Percentiles rank a stretch among this genome's conserved stretches.
Evolutionary conservation across 306 rosid genomes (phyloP).

Genomic region (Hippophae gyantsensis): DNA sequence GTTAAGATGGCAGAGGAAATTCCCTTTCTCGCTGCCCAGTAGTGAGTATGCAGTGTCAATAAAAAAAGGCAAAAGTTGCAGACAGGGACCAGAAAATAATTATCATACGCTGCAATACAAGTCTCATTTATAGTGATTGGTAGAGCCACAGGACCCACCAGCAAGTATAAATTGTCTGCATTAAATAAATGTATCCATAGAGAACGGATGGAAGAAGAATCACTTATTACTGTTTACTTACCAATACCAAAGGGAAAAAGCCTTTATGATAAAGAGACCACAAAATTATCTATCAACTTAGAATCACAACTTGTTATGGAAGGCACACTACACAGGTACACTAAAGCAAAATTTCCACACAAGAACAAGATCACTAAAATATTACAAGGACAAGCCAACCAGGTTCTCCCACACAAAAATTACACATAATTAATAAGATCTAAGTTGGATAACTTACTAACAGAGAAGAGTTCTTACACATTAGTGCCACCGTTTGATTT

Average conservation of each 20-base stretch:
- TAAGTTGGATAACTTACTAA: conserved; percentile 17
- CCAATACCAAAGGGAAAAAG: too few species aligned
- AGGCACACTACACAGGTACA: conserved; percentile 1
- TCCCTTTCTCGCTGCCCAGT: background rate
- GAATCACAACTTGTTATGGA: background rate
- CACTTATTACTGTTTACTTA: too few species aligned
- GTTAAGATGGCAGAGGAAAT: conserved; percentile 4
- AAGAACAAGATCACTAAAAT: conserved; percentile 20
- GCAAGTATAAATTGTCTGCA: too few species aligned
- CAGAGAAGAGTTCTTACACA: conserved; percentile 12
- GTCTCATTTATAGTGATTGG: too few species aligned
- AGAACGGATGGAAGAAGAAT: too few species aligned
- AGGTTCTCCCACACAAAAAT: conserved; percentile 12
- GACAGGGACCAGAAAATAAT: too few species aligned
- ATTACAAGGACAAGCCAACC: conserved; percentile 15
- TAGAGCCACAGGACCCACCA: too few species aligned
- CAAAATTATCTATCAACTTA: too few species aligned
- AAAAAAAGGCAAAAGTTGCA: background rate
- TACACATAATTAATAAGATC: background rate
- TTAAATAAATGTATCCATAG: too few species aligned
- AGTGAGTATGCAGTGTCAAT: background rate
- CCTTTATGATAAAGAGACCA: too few species aligned
- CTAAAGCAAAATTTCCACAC: conserved; percentile 32
- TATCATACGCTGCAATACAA: too few species aligned
- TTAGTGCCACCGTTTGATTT: conserved; percentile 24